A percentile compares a stretch with the other conserved stretches of the same genome.
Evolutionary conservation across 257 asterid genomes (phyloP).

Genomic region (Salvia hispanica): DNA sequence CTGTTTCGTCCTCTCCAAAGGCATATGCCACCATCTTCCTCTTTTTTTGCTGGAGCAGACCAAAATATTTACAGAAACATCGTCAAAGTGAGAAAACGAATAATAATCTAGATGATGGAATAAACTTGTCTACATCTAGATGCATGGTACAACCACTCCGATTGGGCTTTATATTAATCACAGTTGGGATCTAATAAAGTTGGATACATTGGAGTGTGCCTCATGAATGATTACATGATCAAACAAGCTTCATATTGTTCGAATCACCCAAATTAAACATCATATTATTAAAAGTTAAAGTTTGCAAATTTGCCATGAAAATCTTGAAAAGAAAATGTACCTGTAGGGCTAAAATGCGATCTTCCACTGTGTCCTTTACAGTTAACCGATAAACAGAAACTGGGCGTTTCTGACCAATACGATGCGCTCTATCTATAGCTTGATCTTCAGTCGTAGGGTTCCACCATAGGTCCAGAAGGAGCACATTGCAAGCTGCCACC

Average conservation of each 20-base stretch:
- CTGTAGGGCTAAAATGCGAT: conserved; percentile 96
- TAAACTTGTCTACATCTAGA: too few species aligned
- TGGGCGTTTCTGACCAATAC: conserved; percentile 95
- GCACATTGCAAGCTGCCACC: conserved; percentile 95
- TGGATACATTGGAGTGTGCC: too few species aligned
- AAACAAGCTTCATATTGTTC: background rate
- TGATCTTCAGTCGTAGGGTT: conserved; percentile 99
- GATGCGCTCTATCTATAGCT: conserved; percentile 96
- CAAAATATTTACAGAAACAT: conserved; percentile 4
- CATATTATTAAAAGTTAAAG: background rate
- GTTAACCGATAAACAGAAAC: conserved; percentile 90
- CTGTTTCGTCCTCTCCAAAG: conserved; percentile 86
- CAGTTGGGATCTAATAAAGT: too few species aligned
- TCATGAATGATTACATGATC: background rate
- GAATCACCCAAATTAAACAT: background rate
- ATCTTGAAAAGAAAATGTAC: conserved; percentile 35
- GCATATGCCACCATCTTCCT: conserved; percentile 95
- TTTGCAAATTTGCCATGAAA: background rate
- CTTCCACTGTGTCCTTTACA: conserved; percentile 94
- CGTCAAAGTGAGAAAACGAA: background rate
- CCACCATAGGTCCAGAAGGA: conserved; percentile 99
- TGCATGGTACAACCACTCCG: too few species aligned
- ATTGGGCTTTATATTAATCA: too few species aligned
- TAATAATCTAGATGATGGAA: background rate
- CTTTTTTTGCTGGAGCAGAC: conserved; percentile 69